Conservation (phyloP, 2,329 filamentous ascomycete species). For the Penicillium frequentans region DNA sequence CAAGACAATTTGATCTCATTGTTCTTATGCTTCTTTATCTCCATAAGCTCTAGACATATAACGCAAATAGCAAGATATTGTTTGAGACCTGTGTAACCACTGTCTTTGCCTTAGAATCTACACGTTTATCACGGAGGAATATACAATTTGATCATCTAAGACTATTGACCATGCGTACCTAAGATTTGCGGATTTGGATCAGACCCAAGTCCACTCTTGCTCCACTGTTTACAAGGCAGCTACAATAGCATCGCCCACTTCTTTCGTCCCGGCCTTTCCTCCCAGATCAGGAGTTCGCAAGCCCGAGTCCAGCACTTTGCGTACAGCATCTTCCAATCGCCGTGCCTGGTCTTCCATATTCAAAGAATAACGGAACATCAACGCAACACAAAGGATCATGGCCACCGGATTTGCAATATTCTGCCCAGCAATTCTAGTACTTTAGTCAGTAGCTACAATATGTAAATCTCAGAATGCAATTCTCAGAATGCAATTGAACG, state of each 20-base stretch:
- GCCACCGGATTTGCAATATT: constrained; percentile 87
- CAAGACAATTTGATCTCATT: not conserved
- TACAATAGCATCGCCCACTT: constrained; percentile 75
- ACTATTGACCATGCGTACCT: not conserved
- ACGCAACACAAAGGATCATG: constrained; percentile 83
- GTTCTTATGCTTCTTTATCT: not conserved
- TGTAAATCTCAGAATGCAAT: not conserved
- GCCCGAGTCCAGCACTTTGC: constrained; percentile 71
- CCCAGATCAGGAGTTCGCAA: constrained; percentile 78
- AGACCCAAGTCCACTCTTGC: too few relatives aligned
- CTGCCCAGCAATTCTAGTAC: constrained; percentile 76
- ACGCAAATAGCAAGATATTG: too few relatives aligned
- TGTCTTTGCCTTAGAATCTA: too few relatives aligned
- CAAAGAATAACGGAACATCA: constrained; percentile 92
- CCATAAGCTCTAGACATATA: not conserved
- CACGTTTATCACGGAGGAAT: too few relatives aligned
- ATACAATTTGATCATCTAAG: not conserved
- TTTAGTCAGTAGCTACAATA: constrained; percentile 1
- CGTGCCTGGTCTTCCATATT: constrained; percentile 72
- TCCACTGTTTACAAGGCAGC: constrained; percentile 56
- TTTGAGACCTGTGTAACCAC: too few relatives aligned
- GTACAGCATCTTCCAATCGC: constrained; percentile 77
- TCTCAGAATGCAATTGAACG: constrained; percentile 5
- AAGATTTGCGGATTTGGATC: not conserved
- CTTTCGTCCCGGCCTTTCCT: constrained; percentile 66